Percentiles rank a stretch among this genome's conserved stretches.
Evolutionary conservation across 257 asterid species (phyloP).

Genomic region (Fraxinus cuspidata): DNA sequence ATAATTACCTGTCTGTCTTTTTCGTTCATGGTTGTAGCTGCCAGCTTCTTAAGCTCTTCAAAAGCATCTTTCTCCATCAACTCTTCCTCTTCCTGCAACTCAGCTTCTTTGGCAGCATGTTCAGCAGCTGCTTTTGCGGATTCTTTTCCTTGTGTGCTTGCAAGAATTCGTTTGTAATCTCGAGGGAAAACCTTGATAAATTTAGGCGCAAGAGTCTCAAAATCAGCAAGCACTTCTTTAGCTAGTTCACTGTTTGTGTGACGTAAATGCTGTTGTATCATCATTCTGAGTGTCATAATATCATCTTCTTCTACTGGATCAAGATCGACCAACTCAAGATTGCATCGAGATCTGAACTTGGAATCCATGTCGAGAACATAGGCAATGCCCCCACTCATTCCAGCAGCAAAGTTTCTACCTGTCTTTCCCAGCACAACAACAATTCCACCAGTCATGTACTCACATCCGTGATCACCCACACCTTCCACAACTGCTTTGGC

Average conservation of each 20-base stretch:
- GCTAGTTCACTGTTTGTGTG: constrained; percentile 89
- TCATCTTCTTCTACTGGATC: constrained; percentile 93
- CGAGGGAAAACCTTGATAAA: constrained; percentile 94
- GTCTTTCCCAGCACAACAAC: constrained; percentile 91
- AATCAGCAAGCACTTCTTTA: constrained; percentile 73
- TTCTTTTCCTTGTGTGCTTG: constrained; percentile 57
- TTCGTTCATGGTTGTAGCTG: constrained; percentile 46
- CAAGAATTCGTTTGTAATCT: constrained; percentile 81
- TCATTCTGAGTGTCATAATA: constrained; percentile 69
- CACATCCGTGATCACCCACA: constrained; percentile 99
- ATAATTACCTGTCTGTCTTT: constrained; percentile 50
- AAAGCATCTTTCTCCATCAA: constrained; percentile 76
- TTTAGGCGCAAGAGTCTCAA: constrained; percentile 70
- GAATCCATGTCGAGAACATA: constrained; percentile 81
- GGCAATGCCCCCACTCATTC: constrained; percentile 98
- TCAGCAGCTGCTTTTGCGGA: constrained; percentile 47
- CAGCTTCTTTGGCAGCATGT: constrained; percentile 56
- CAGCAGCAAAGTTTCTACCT: constrained; percentile 98
- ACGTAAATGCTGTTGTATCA: constrained; percentile 98
- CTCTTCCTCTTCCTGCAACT: constrained; percentile 64
- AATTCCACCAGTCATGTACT: constrained; percentile 98
- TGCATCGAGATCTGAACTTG: constrained; percentile 73
- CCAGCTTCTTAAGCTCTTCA: constrained; percentile 88
- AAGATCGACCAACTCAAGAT: constrained; percentile 86
- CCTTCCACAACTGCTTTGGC: constrained; percentile 99